These are phyloP conservation scores for Nakazawaea pomicola DNA, from an alignment of 805 yeast genomes.

Conservation along the genomic window DNA sequence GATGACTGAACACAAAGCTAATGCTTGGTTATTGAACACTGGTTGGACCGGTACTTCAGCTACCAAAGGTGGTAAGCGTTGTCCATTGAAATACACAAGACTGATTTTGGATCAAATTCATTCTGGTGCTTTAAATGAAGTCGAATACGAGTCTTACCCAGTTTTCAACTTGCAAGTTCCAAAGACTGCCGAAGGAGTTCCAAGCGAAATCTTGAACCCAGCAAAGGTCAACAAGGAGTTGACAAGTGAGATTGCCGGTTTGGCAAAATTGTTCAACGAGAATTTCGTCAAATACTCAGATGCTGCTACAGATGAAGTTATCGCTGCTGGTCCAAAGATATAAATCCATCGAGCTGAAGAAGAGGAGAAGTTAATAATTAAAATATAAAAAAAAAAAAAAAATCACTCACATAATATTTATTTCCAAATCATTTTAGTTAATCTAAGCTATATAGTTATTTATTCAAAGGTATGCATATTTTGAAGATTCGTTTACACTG, in stretches of 20 bases:
- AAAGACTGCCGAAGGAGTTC: constrained; percentile 75
- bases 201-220: constrained; percentile 82
- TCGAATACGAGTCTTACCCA: constrained; percentile 78
- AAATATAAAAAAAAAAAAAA: too few species aligned
- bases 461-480: not conserved
- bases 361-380: too few species aligned
- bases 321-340: constrained; percentile 85
- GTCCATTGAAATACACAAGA: constrained; percentile 96
- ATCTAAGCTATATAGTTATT: not conserved
- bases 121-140: constrained; percentile 78
- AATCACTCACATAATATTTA: too few species aligned
- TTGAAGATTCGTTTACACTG: too few species aligned
- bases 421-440: too few species aligned
- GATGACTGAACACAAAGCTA: constrained; percentile 81
- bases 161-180: constrained; percentile 87
- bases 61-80: constrained; percentile 91
- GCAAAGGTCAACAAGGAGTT: constrained; percentile 48
- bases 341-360: constrained; percentile 23
- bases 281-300: constrained; percentile 83
- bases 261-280: constrained; percentile 76
- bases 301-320: constrained; percentile 79
- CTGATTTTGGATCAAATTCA: constrained; percentile 93
- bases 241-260: constrained; percentile 46
- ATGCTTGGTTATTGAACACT: constrained; percentile 95
- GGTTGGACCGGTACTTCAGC: constrained; percentile 98